phyloP scores from a whole-genome alignment of 306 rosid species.

The Inga oerstediana region DNA sequence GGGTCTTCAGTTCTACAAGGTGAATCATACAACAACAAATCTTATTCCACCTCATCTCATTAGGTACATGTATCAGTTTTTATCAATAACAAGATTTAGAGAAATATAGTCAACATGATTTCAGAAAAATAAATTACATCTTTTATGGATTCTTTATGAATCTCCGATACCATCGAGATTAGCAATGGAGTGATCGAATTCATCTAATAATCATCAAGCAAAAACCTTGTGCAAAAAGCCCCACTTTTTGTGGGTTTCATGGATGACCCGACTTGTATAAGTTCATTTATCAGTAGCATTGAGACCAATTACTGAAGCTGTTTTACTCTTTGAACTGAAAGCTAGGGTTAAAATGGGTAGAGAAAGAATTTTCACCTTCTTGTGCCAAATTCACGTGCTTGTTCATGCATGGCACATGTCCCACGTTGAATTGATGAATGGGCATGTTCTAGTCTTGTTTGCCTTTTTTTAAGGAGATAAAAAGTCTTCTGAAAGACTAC shows the following conservation, averaged over 20 bases:
- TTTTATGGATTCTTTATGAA: not conserved
- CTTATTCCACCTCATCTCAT: no score
- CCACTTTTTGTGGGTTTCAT: not conserved
- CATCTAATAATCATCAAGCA: not conserved
- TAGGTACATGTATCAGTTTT: no score
- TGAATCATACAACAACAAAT: no score
- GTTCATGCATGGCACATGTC: not conserved
- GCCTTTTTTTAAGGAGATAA: not conserved
- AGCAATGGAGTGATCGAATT: not conserved
- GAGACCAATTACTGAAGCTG: not conserved
- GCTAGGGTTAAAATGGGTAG: no score
- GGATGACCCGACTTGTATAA: not conserved
- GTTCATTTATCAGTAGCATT: not conserved
- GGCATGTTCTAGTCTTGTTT: not conserved
- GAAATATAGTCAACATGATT: not conserved
- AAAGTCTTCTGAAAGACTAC: no score
- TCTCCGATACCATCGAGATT: not conserved
- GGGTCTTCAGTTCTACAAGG: not conserved
- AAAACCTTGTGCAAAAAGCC: not conserved
- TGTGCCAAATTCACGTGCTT: not conserved
- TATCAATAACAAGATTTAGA: no score
- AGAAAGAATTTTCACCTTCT: not conserved
- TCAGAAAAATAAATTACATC: not conserved
- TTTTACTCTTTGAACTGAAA: not conserved
- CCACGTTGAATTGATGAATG: no score